phyloP scores from a whole-genome alignment of 2,329 filamentous ascomycete genomes.

The Elsinoe perseae region DNA sequence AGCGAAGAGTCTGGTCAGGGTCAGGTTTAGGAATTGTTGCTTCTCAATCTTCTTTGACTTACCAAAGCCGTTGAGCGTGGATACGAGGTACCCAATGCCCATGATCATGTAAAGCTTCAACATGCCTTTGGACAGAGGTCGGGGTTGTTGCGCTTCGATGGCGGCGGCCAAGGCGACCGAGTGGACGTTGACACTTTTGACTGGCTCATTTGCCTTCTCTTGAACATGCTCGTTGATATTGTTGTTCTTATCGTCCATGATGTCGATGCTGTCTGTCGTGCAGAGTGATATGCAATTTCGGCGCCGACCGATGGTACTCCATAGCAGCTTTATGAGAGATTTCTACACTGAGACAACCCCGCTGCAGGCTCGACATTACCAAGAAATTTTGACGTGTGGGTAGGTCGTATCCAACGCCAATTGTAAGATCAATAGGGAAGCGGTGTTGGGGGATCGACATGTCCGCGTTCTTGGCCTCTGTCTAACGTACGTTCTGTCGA shows the following conservation, averaged over 20 bases:
- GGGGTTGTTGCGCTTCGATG: conserved; percentile 21
- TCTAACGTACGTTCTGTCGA: too few relatives aligned
- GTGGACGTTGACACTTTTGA: conserved; percentile 21
- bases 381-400: neutral
- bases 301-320: neutral
- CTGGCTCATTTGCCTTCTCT: conserved; percentile 19
- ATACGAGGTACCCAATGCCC: conserved; percentile 22
- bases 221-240: conserved; percentile 20
- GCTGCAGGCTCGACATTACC: neutral
- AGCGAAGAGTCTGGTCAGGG: neutral
- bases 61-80: conserved; percentile 18
- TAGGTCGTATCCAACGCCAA: neutral
- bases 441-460: neutral
- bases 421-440: neutral
- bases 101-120: conserved; percentile 23
- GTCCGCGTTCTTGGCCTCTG: too few relatives aligned
- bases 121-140: conserved; percentile 22
- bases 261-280: neutral
- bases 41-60: neutral
- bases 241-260: conserved; percentile 6
- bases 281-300: neutral
- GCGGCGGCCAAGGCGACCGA: conserved; percentile 23
- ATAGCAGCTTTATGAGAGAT: too few relatives aligned
- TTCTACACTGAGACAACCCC: neutral
- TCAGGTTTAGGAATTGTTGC: too few relatives aligned